A percentile compares a stretch with the other conserved stretches of the same genome.
Conservation (phyloP, 2,329 filamentous ascomycete species). For the Myriosclerotinia scirpicola region DNA sequence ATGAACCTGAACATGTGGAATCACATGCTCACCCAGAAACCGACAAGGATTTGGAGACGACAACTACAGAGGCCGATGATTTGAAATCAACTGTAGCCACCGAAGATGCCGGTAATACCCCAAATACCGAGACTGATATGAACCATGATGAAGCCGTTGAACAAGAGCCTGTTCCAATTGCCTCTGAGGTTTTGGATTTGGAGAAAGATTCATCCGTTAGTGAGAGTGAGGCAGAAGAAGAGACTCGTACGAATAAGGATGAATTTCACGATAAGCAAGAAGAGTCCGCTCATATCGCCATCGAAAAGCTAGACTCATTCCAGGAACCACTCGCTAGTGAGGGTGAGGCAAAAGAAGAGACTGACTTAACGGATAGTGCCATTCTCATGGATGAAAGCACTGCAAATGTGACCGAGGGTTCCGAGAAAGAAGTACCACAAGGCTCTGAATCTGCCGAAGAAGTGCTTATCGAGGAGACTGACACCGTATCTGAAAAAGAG, state of each 20-base stretch:
- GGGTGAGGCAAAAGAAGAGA: conserved; percentile 5
- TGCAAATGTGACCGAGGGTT: background rate
- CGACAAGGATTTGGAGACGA: background rate
- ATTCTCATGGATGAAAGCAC: background rate
- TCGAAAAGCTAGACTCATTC: background rate
- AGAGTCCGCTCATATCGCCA: background rate
- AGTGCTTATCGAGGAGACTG: background rate
- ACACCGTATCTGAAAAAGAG: background rate
- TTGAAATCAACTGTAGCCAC: background rate
- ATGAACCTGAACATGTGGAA: background rate
- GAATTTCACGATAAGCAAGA: background rate
- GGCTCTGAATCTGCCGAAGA: background rate
- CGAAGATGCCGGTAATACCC: background rate
- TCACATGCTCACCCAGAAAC: conserved; percentile 1
- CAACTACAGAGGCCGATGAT: background rate
- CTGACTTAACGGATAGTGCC: background rate
- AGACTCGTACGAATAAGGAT: background rate
- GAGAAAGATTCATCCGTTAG: background rate
- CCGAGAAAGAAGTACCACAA: background rate
- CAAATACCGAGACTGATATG: background rate
- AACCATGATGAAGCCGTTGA: background rate
- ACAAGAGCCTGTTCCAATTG: background rate
- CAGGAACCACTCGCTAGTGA: background rate
- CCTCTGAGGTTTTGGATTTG: background rate
- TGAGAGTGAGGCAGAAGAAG: background rate